Conservation (phyloP, 148 eudicot genomes). For the Camellia japonica region DNA sequence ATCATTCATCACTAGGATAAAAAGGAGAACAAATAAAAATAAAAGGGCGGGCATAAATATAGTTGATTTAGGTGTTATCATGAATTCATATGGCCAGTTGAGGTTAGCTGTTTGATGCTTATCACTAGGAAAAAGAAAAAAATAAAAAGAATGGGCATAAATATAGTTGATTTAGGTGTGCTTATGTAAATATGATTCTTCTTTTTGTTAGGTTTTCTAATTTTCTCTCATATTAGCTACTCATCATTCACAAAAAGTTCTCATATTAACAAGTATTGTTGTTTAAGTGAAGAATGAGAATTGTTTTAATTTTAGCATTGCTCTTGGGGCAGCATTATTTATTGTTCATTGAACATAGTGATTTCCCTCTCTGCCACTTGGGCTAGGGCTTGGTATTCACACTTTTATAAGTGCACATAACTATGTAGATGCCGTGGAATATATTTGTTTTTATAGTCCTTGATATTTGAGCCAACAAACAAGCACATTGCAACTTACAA, state of each 20-base stretch:
- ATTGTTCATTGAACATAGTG: neutral
- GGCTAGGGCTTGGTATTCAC: neutral
- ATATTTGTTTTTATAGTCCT: neutral
- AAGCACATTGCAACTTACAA: neutral
- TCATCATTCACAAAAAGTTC: neutral
- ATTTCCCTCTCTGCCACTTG: neutral
- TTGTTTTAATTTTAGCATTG: neutral
- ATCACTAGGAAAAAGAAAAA: neutral
- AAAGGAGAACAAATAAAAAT: no score
- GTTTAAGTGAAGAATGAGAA: neutral
- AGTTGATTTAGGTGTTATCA: neutral
- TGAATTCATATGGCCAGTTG: neutral
- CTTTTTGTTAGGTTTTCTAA: neutral
- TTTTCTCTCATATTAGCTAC: neutral
- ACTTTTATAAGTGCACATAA: neutral
- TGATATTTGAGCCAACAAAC: neutral
- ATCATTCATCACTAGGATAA: neutral
- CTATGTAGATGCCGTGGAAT: neutral
- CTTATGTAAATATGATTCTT: neutral
- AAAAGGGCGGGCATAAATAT: neutral
- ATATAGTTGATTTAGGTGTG: neutral
- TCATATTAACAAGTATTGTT: neutral
- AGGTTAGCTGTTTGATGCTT: neutral
- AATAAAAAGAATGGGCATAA: neutral
- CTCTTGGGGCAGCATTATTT: neutral